A percentile compares a stretch with the other conserved stretches of the same genome.
Conservation (phyloP, 75 land plant species). For the Cupressus sempervirens region DNA sequence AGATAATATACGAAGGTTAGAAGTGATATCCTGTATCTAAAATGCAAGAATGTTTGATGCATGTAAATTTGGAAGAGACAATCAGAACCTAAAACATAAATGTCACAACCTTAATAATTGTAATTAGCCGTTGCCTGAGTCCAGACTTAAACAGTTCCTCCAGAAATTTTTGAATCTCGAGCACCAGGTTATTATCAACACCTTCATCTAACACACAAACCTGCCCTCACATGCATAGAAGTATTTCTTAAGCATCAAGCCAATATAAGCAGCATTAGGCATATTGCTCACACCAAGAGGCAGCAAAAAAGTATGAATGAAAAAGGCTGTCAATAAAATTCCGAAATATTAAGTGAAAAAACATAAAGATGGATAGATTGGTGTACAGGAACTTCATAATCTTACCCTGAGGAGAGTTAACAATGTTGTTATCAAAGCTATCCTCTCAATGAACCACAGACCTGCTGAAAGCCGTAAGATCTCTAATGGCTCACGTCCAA, state of each 20-base stretch:
- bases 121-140: constrained; percentile 66
- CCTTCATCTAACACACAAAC: constrained; percentile 92
- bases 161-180: constrained; percentile 66
- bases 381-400: neutral
- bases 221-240: constrained; percentile 39
- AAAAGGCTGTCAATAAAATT: neutral
- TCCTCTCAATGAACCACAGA: constrained; percentile 93
- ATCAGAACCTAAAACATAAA: neutral
- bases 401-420: constrained; percentile 77
- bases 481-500: constrained; percentile 84
- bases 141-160: constrained; percentile 77
- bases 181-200: constrained; percentile 67
- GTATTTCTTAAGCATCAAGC: neutral
- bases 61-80: neutral
- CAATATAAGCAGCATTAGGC: neutral
- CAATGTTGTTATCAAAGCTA: constrained; percentile 73
- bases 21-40: neutral
- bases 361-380: neutral
- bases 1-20: neutral
- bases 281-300: neutral
- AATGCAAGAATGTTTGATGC: neutral
- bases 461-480: constrained; percentile 83
- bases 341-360: neutral
- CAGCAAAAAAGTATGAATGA: neutral
- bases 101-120: constrained; percentile 69